A percentile compares a stretch with the other conserved stretches of the same genome.
Conservation (phyloP, 495 filamentous ascomycete genomes). For the Penicillium argentinense region DNA sequence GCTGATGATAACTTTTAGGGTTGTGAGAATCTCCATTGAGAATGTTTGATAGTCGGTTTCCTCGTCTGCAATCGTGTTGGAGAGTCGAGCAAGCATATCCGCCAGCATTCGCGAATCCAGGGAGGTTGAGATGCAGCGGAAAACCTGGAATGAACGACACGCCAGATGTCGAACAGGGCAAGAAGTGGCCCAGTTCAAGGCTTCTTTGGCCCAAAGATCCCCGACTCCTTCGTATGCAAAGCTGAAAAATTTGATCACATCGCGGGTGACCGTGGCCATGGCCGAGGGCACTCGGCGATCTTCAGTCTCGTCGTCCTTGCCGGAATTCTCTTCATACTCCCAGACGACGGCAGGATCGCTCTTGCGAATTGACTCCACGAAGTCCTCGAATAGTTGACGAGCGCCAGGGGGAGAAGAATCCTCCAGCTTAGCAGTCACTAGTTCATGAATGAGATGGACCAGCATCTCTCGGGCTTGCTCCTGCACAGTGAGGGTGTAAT, state of each 20-base stretch:
- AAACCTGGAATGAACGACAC: slow-evolving; percentile 96
- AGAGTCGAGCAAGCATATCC: slow-evolving; percentile 91
- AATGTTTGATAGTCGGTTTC: slow-evolving; percentile 90
- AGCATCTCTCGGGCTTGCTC: slow-evolving; percentile 97
- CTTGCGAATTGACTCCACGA: slow-evolving; percentile 87
- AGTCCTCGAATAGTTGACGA: slow-evolving; percentile 77
- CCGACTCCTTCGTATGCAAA: slow-evolving; percentile 83
- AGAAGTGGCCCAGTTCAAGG: slow-evolving; percentile 91
- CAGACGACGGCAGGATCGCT: slow-evolving; percentile 85
- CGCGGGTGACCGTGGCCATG: slow-evolving; percentile 78
- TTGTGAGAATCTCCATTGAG: slow-evolving; percentile 96
- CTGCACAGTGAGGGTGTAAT: slow-evolving; percentile 91
- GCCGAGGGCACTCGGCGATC: slow-evolving; percentile 79
- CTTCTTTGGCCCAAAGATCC: slow-evolving; percentile 85
- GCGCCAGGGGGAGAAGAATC: slow-evolving; percentile 63
- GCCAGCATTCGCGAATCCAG: slow-evolving; percentile 90
- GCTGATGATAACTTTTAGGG: slow-evolving; percentile 82
- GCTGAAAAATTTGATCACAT: slow-evolving; percentile 82
- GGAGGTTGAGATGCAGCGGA: slow-evolving; percentile 86
- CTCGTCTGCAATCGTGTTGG: slow-evolving; percentile 94
- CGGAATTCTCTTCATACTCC: slow-evolving; percentile 90
- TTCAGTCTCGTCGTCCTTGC: slow-evolving; percentile 63
- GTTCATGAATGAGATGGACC: slow-evolving; percentile 94
- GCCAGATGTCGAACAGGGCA: slow-evolving; percentile 95
- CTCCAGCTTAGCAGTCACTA: slow-evolving; percentile 88